These are phyloP conservation scores for Kwoniella dejecticola DNA, from an alignment of 768 basidiomycete genomes.

Conservation along the genomic window DNA sequence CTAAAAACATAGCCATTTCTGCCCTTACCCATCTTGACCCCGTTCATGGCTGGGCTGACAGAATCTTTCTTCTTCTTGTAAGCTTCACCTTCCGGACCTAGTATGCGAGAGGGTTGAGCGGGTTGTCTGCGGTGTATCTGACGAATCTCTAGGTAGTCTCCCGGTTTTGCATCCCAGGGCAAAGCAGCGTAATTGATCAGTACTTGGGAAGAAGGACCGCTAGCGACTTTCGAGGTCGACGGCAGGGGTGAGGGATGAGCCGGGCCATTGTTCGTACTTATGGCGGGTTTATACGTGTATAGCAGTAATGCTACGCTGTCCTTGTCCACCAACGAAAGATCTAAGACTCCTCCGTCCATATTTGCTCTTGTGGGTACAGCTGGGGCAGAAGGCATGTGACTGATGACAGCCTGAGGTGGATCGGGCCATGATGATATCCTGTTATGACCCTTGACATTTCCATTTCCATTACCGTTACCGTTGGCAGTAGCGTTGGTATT, in stretches of 20 bases:
- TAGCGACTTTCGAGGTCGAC: conserved; percentile 11
- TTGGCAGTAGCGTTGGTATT: too few relatives aligned
- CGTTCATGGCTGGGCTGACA: conserved; percentile 40
- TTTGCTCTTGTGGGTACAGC: conserved; percentile 32
- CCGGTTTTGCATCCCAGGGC: conserved; percentile 34
- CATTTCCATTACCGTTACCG: conserved; percentile 20
- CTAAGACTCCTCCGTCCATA: conserved; percentile 24
- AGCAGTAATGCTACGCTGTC: conserved; percentile 26
- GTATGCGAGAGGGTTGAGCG: neutral
- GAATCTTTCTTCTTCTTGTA: conserved; percentile 58
- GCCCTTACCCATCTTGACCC: conserved; percentile 27
- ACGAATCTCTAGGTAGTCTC: conserved; percentile 49
- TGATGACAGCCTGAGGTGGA: conserved; percentile 23
- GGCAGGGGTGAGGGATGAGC: conserved; percentile 42
- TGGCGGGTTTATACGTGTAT: conserved; percentile 45
- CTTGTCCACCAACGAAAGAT: conserved; percentile 14
- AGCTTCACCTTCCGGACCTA: conserved; percentile 60
- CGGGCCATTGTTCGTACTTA: neutral
- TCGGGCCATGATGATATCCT: conserved; percentile 31
- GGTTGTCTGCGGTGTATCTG: conserved; percentile 21
- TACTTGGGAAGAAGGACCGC: conserved; percentile 25
- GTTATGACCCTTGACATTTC: conserved; percentile 22
- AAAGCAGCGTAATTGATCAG: conserved; percentile 37
- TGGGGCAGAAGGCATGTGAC: conserved; percentile 30
- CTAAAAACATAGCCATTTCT: conserved; percentile 48